Conservation (phyloP, 2,329 filamentous ascomycete genomes). For the Diaporthe capsici region DNA sequence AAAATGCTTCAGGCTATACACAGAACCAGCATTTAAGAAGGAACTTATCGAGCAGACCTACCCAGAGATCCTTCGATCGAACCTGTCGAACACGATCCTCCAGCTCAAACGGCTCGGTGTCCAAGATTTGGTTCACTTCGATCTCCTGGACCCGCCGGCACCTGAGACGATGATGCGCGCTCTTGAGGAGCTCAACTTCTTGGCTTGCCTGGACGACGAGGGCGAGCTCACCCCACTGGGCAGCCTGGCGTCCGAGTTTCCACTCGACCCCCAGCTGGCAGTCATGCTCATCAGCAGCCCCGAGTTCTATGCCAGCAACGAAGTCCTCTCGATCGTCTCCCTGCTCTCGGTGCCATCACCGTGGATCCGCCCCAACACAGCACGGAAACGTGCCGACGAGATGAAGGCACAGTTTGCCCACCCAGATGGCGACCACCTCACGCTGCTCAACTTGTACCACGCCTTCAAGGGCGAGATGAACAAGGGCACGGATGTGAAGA, state of each 20-base stretch:
- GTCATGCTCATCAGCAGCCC: slow-evolving; percentile 99
- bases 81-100: slow-evolving; percentile 93
- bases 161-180: slow-evolving; percentile 99
- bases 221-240: slow-evolving; percentile 92
- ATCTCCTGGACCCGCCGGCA: slow-evolving; percentile 97
- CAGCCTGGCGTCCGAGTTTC: slow-evolving; percentile 92
- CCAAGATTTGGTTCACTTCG: slow-evolving; percentile 96
- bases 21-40: slow-evolving; percentile 95
- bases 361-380: slow-evolving; percentile 87
- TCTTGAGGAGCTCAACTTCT: slow-evolving; percentile 96
- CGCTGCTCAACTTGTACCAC: slow-evolving; percentile 97
- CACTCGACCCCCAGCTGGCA: slow-evolving; percentile 91
- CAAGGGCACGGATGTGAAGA: slow-evolving; percentile 78
- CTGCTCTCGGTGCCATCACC: slow-evolving; percentile 95
- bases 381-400: slow-evolving; percentile 92
- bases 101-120: slow-evolving; percentile 98
- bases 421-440: slow-evolving; percentile 93
- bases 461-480: slow-evolving; percentile 86
- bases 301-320: slow-evolving; percentile 98
- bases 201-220: slow-evolving; percentile 96
- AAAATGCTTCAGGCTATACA: slow-evolving; percentile 98
- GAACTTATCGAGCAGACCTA: slow-evolving; percentile 98
- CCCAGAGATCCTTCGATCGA: slow-evolving; percentile 94
- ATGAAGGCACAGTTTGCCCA: slow-evolving; percentile 97
- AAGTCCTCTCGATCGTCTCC: slow-evolving; percentile 95